Evolutionary conservation across 208 protist genomes (phyloP).

Genomic region (Zelonia costaricensis): DNA sequence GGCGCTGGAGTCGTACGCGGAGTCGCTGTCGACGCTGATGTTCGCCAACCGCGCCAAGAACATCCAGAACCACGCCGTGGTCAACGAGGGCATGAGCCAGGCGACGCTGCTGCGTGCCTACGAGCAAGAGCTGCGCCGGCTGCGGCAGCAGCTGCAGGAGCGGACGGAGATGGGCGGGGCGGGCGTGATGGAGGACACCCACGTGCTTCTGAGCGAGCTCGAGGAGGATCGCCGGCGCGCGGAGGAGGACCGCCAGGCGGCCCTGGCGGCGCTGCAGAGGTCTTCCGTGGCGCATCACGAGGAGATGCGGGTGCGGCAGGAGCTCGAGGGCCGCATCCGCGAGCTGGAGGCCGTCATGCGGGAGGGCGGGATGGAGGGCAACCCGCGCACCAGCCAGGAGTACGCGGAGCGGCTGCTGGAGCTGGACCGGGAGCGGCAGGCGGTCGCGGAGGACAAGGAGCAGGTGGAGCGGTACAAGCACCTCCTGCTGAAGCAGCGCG

Average conservation of each 20-base stretch:
- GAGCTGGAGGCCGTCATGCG: slow-evolving; percentile 59
- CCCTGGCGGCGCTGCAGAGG: slow-evolving; percentile 51
- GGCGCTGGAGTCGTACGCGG: slow-evolving; percentile 63
- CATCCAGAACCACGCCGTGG: slow-evolving; percentile 55
- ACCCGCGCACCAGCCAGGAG: slow-evolving; percentile 49
- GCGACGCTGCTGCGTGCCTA: slow-evolving; percentile 57
- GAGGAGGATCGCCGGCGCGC: slow-evolving; percentile 39
- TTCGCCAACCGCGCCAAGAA: slow-evolving; percentile 79
- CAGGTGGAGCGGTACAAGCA: slow-evolving; percentile 96
- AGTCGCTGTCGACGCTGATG: slow-evolving; percentile 80
- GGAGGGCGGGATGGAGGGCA: slow-evolving; percentile 49
- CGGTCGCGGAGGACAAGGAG: slow-evolving; percentile 88
- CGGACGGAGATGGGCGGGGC: slow-evolving; percentile 19
- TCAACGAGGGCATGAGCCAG: slow-evolving; percentile 78
- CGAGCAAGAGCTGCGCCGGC: slow-evolving; percentile 57
- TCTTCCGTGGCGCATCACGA: slow-evolving; percentile 47
- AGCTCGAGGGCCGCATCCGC: slow-evolving; percentile 51
- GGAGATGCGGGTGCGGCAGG: slow-evolving; percentile 39
- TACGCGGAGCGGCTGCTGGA: slow-evolving; percentile 75
- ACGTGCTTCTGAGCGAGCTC: slow-evolving; percentile 23
- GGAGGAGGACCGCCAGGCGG: slow-evolving; percentile 51
- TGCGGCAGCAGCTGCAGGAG: slow-evolving; percentile 54
- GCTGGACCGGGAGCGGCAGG: slow-evolving; percentile 79
- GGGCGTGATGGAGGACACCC: slow-evolving; percentile 9
- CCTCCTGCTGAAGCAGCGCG: slow-evolving; percentile 96